Evolutionary conservation across 176 grass and related monocot genomes (phyloP).

Genomic region (Ananas comosus): DNA sequence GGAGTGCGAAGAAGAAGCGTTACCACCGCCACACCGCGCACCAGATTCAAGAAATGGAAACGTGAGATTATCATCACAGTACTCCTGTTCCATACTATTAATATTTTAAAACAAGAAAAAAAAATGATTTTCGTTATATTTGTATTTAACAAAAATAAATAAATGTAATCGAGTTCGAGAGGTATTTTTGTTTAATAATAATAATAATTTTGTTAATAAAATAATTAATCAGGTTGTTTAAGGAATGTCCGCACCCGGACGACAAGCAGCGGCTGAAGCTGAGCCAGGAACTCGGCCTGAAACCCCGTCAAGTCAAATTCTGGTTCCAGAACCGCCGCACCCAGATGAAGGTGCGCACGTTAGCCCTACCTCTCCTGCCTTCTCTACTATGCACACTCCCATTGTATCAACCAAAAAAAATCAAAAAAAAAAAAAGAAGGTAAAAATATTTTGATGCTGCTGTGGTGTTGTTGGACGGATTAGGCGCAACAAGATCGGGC

Average conservation of each 20-base stretch:
- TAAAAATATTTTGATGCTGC: background rate
- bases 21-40: slow-evolving; percentile 97
- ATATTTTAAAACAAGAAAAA: background rate
- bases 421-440: background rate
- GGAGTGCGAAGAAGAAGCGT: slow-evolving; percentile 73
- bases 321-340: slow-evolving; percentile 99
- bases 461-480: background rate
- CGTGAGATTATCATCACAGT: slow-evolving; percentile 32
- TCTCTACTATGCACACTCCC: background rate
- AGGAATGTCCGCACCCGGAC: slow-evolving; percentile 95
- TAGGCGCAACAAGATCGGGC: slow-evolving; percentile 91
- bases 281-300: slow-evolving; percentile 84
- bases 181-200: background rate
- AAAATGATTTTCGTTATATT: background rate
- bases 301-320: slow-evolving; percentile 96
- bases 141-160: background rate
- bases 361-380: background rate
- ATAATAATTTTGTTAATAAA: slow-evolving; percentile 6
- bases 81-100: background rate
- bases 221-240: slow-evolving; percentile 53
- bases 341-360: slow-evolving; percentile 56
- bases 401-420: background rate
- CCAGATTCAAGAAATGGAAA: slow-evolving; percentile 99
- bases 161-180: background rate
- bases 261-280: slow-evolving; percentile 97